Evolutionary conservation across 2,329 filamentous ascomycete species (phyloP).

Genomic region (Orbilia oligospora): DNA sequence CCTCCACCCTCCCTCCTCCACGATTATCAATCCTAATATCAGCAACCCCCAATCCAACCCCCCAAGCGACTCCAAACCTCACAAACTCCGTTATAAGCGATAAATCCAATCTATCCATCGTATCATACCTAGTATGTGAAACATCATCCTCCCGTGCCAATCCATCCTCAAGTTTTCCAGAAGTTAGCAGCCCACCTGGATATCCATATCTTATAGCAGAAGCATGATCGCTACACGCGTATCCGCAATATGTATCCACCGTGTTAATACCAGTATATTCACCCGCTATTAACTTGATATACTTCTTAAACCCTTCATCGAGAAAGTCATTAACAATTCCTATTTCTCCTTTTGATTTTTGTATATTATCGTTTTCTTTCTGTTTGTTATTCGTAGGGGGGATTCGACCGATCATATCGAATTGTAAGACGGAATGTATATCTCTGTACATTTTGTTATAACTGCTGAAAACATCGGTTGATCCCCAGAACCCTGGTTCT

Average conservation of each 20-base stretch:
- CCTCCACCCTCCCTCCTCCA: background rate
- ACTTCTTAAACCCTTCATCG: constrained; percentile 66
- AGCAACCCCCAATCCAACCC: constrained; percentile 37
- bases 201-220: constrained; percentile 81
- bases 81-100: constrained; percentile 19
- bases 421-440: constrained; percentile 69
- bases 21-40: background rate
- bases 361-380: no score
- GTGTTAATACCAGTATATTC: constrained; percentile 68
- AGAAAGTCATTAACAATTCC: constrained; percentile 69
- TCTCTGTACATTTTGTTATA: constrained; percentile 66
- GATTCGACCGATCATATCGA: constrained; percentile 68
- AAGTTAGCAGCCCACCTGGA: constrained; percentile 39
- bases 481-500: constrained; percentile 84
- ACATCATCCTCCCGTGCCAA: background rate
- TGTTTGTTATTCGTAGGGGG: background rate
- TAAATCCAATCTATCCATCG: constrained; percentile 25
- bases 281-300: constrained; percentile 67
- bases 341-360: constrained; percentile 41
- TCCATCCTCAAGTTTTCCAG: constrained; percentile 26
- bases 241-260: constrained; percentile 76
- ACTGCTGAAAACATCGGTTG: constrained; percentile 65
- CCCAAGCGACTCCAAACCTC: constrained; percentile 30
- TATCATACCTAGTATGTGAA: constrained; percentile 45
- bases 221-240: constrained; percentile 83